Evolutionary conservation across 345 rosid genomes (phyloP), one percentile per base, ranked within the genome.

Genomic region (Euclidium syriacum): DNA sequence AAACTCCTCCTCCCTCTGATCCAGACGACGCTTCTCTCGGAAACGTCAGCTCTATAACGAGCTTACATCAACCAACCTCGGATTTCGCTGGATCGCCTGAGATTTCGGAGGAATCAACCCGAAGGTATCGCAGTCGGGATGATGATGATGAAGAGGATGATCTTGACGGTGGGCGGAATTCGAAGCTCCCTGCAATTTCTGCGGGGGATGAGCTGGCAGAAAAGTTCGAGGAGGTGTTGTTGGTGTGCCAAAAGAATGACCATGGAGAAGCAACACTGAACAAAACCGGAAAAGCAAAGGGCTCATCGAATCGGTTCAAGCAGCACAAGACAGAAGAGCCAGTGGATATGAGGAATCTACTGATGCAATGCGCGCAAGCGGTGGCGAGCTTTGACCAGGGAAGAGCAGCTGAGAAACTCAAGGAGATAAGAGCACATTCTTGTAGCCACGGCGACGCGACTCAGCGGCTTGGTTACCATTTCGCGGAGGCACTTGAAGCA

Each of bases 361-460:
- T 89, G 52, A 80, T 74, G 65, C 87, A 72, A 30, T 86, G 96
- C 53, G 95, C 96, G 5, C 91, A 86, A 67, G 76, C 95, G 5
- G 85, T 83, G 24, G 75, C 85, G 11, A 79, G 68, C 30, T 72
- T 71, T 50, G 88, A 88, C 52, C 87, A 79, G 23, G 68, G 80
- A 22, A 75, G 77, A 35, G 83, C 96, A 2, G 39, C 43, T n/a
- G 84, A 79, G 70, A 71, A 75, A 64, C 74, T 88, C 0, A 82
- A 62, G 56, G 88, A 86, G 75, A 84, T 89, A 30, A 72, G 85
- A 62, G 79, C 64, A 43, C 89, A 89, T 36, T 82, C 96, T 35
- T 76, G 84, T 12, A 56, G 73, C 14, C 72, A 18, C 0, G 96
- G 90, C 0, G 83, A 82, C 40, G 96, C 81, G 47, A 78, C 71